Percentiles rank a stretch among this genome's conserved stretches.
Evolutionary conservation across 2,329 filamentous ascomycete genomes (phyloP).

Genomic region (Fusarium sp.): DNA sequence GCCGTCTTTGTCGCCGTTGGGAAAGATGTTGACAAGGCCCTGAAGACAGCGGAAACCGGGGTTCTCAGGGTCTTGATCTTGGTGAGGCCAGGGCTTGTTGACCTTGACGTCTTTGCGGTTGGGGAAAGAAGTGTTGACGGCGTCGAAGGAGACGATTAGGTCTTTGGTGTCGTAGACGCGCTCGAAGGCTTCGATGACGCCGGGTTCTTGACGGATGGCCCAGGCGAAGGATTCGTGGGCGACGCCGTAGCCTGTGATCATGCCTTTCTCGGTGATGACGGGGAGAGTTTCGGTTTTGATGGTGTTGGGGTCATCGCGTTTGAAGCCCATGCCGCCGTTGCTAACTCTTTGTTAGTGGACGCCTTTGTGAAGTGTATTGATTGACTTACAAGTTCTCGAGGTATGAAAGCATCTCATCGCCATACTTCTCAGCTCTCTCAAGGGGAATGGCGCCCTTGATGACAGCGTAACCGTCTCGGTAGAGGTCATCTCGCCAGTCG

Average conservation of each 20-base stretch:
- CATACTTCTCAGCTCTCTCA: background rate
- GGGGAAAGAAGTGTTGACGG: slow-evolving; percentile 10
- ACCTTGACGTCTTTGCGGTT: slow-evolving; percentile 8
- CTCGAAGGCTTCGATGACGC: slow-evolving; percentile 8
- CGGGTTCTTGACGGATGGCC: slow-evolving; percentile 13
- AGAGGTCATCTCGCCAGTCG: slow-evolving; percentile 17
- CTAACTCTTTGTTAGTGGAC: rapidly evolving
- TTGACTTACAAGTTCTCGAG: background rate
- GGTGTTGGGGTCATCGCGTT: background rate
- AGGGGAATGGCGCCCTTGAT: slow-evolving; percentile 3
- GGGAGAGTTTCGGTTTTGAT: background rate
- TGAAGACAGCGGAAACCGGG: slow-evolving; percentile 6
- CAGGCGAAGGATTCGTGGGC: slow-evolving; percentile 13
- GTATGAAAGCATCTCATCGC: slow-evolving; percentile 2
- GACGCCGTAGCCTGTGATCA: slow-evolving; percentile 18
- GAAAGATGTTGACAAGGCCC: slow-evolving; percentile 8
- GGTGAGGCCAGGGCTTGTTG: slow-evolving; percentile 16
- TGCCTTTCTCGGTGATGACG: slow-evolving; percentile 9
- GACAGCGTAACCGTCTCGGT: slow-evolving; percentile 3
- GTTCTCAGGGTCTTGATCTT: slow-evolving; percentile 17
- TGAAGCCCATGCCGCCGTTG: slow-evolving; percentile 16
- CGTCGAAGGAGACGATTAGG: slow-evolving; percentile 7
- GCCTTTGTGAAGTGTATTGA: rapidly evolving
- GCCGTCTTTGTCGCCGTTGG: slow-evolving; percentile 3
- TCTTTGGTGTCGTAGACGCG: slow-evolving; percentile 18